Evolutionary conservation across 2,329 filamentous ascomycete species (phyloP), one percentile per base, ranked within the genome.

Genomic region (Pseudocercospora macadamiae): DNA sequence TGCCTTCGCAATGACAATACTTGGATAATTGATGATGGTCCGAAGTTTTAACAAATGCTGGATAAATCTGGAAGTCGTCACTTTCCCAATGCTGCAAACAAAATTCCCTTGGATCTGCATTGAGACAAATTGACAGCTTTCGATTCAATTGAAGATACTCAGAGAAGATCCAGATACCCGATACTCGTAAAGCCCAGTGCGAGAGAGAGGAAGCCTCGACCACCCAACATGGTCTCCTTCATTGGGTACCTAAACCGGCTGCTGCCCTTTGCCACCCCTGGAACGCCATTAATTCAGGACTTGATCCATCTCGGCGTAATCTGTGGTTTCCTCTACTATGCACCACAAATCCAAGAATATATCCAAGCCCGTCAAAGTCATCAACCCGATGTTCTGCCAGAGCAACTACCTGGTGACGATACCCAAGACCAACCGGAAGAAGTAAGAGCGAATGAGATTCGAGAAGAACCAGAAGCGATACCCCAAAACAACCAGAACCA

Each of bases 201-300:
- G n/a, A 32, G 28, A 12, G 6, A 7, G 28, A 12, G 12, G 28
- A 32, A 12, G 12, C 28, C 28, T 32, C 28, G 28, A 7, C 5
- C 23, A 62, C 19, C n/a, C n/a, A n/a, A n/a, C 49, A 72, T 72
- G 70, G 63, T 65, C 1, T 65, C 67, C 4, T 10, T 68, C 1
- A 19, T 69, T 12, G 55, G 57, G 14, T 44, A 65, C 12, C 25
- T 81, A 16, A 81, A 81, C 62, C 65, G 70, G 59, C 71, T 81
- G 10, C 69, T 82, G 2, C 79, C 79, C 0, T 82, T 82, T 66
- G 79, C 79, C 36, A 76, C 76, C 16, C 75, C 76, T 1, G 72
- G 74, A 3, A 81, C 78, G 25, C 79, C 79, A 4, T 64, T 82
- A 4, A 32, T 74, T 0, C 79, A 80, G 66, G 79, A 82, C 59